Evolutionary conservation across 2,329 filamentous ascomycete species (phyloP), one percentile per base, ranked within the genome.

Genomic region (Penicillium griseofulvum): DNA sequence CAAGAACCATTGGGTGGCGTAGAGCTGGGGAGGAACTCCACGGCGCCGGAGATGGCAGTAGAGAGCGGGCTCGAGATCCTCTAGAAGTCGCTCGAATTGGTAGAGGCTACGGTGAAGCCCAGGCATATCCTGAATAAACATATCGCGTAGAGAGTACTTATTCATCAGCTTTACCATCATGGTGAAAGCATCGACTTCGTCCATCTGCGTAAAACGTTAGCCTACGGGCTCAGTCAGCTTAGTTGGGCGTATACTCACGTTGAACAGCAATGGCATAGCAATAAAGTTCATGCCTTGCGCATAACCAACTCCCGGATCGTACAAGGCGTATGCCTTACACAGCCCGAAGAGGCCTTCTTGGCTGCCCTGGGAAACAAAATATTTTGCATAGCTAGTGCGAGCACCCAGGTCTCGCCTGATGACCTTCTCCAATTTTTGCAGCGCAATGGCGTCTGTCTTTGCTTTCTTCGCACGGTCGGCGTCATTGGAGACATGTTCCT

Each of bases 201-300:
- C 89, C 92, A 97, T 96, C 86, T 90, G 24, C 10, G 28, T 37
- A 49, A 39, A 36, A 31, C 47, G 56, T 62, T 42, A 65, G 46
- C 44, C 10, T 24, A 19, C 19, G 12, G 38, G 24, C 7, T 39
- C 24, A n/a, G 22, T 31, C 14, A 11, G 9, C 14, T 22, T 22
- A 3, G 2, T 8, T 3, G 8, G 11, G 14, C 17, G 31, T 16
- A 29, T 46, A 72, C 86, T 80, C 76, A 89, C 87, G 71, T 97
- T 97, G 77, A 99, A 97, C 1, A 99, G 80, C 17, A 99, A 74
- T 24, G 95, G 94, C 91, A 97, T 97, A 46, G 91, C 89, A 56
- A 99, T 85, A 68, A 99, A 99, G 71, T 97, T 99, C 89, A 99
- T 97, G 69, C 94, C 94, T 74, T 99, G 94, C 0, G 95, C 93